Percentiles rank a stretch among this genome's conserved stretches.
phyloP scores from a whole-genome alignment of 2,329 filamentous ascomycete genomes.

The Pseudopithomyces chartarum region DNA sequence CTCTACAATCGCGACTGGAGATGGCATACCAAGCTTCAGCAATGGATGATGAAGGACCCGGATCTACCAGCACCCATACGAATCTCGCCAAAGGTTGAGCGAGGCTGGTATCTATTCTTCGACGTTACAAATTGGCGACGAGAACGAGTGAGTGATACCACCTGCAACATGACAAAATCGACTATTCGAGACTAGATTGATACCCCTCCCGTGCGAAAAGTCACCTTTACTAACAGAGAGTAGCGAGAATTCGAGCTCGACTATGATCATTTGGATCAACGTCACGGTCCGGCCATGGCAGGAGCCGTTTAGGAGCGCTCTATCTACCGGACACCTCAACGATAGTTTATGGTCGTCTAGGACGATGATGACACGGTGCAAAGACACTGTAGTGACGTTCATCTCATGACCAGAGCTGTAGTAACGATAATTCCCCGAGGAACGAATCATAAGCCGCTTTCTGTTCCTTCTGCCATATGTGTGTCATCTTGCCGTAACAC shows the following conservation, averaged over 20 bases:
- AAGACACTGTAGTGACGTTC: background rate
- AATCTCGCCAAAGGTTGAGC: conserved; percentile 53
- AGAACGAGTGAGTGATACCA: conserved; percentile 48
- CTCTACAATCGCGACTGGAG: conserved; percentile 60
- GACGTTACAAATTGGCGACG: conserved; percentile 59
- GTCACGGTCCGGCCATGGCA: conserved; percentile 44
- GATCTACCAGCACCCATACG: conserved; percentile 51
- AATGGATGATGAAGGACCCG: conserved; percentile 62
- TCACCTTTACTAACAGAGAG: conserved; percentile 19
- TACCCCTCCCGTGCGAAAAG: background rate
- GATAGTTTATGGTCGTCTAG: background rate
- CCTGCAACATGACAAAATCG: background rate
- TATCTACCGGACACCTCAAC: background rate
- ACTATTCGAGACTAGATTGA: background rate
- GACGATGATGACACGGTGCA: background rate
- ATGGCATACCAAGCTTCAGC: conserved; percentile 59
- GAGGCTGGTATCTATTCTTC: conserved; percentile 61
- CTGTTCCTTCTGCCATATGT: no score
- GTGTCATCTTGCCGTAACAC: no score
- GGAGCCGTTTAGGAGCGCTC: conserved; percentile 27
- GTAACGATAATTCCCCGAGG: no score
- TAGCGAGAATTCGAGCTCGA: conserved; percentile 58
- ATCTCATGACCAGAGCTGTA: no score
- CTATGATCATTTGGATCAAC: conserved; percentile 57
- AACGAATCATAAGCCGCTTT: no score